Evolutionary conservation across 2,329 filamentous ascomycete genomes (phyloP), one percentile per base, ranked within the genome.

Genomic region (Alternaria burnsii): DNA sequence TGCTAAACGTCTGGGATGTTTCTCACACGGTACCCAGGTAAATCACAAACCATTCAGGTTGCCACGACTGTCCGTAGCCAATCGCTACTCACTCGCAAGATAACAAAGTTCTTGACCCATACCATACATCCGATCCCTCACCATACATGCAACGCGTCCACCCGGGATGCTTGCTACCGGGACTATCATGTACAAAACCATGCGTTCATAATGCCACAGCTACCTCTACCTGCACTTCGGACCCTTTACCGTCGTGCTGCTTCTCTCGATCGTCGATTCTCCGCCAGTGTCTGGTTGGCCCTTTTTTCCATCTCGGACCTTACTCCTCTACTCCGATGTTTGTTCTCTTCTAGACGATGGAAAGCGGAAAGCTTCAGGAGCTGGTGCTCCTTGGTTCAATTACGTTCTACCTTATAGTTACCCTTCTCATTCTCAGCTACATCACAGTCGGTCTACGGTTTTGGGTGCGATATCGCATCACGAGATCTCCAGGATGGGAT

Each of bases 401-500:
- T 8, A 63, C 63, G 3, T 69, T 69, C 38, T 46, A 55, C 18
- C 43, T 74, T 9, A 61, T 70, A 41, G 68, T 76, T n/a, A 64
- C 58, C 14, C 71, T 78, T 38, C 60, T 76, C n/a, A 32, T 69
- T 44, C 52, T 71, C 16, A 64, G 67, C 53, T 78, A 75, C 62
- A 40, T 67, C 14, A 68, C 74, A 6, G 74, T 78, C n/a, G 55
- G 54, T 22, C 58, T 77, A 14, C 71, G 75, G 28, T 54, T 78
- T 59, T 78, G 72, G 73, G 75, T 76, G 18, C 66, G 75, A 26
- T 61, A 70, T 38, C 67, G 69, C 20, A 75, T 77, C 34, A 77
- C 75, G 18, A 76, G 71, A 54, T 70, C 69, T 47, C 69, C 72
- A 42, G 75, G 75, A 20, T 76, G 73, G 72, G 75, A 78, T 55